Conservation (phyloP, 2,329 filamentous ascomycete genomes). For the Scopulariopsis brevicaulis region DNA sequence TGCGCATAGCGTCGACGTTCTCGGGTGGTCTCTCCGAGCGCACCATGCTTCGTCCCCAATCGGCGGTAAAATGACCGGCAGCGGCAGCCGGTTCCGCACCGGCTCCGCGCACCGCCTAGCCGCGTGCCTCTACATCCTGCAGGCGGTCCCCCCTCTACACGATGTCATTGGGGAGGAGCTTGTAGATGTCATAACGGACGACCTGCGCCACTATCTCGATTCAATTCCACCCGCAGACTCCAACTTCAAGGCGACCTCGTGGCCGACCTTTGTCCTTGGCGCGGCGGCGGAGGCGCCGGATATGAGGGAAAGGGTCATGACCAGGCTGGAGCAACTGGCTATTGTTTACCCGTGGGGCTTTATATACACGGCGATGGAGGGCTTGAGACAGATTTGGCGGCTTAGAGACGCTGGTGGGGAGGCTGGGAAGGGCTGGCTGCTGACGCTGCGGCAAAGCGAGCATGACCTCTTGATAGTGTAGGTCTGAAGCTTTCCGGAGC, state of each 20-base stretch:
- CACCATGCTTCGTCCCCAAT: constrained; percentile 15
- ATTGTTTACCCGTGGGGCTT: constrained; percentile 35
- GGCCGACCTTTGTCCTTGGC: constrained; percentile 45
- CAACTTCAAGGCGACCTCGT: constrained; percentile 44
- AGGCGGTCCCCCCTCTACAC: constrained; percentile 19
- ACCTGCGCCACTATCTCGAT: constrained; percentile 34
- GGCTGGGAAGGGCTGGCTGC: background rate
- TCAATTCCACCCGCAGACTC: constrained; percentile 34
- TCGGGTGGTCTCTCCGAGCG: constrained; percentile 22
- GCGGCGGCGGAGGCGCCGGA: constrained; percentile 31
- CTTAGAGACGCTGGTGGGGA: background rate
- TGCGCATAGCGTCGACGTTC: constrained; percentile 26
- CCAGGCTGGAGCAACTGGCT: constrained; percentile 27
- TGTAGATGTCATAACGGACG: constrained; percentile 23
- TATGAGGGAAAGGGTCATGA: constrained; percentile 34
- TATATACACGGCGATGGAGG: constrained; percentile 30
- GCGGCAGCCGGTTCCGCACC: constrained; percentile 22
- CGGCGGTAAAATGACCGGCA: constrained; percentile 15
- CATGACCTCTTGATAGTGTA: background rate
- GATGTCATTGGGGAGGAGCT: constrained; percentile 10
- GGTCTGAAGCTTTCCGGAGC: background rate
- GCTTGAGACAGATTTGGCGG: background rate
- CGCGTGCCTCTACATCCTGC: constrained; percentile 32
- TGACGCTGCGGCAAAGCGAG: background rate
- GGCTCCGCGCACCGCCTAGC: constrained; percentile 30